phyloP scores from a whole-genome alignment of 257 asterid genomes.

The Ilex aquifolium region DNA sequence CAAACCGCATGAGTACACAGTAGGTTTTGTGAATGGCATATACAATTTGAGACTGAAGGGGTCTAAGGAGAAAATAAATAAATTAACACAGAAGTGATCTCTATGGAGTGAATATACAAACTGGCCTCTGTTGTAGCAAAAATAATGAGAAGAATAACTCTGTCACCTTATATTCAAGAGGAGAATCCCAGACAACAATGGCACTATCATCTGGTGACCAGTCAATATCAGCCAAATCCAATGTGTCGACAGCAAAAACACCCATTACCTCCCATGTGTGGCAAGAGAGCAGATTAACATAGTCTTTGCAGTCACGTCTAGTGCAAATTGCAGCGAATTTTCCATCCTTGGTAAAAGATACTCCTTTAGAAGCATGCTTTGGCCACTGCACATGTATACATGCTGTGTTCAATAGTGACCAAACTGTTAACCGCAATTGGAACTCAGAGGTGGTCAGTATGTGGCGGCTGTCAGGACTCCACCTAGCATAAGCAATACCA shows the following conservation, averaged over 20 bases:
- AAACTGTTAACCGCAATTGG: slow-evolving; percentile 83
- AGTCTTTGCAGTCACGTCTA: slow-evolving; percentile 97
- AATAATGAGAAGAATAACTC: background rate
- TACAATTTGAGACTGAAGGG: no score
- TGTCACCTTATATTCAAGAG: slow-evolving; percentile 88
- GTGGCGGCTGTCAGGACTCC: slow-evolving; percentile 99
- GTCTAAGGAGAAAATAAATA: no score
- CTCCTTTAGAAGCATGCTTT: slow-evolving; percentile 92
- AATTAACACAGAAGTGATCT: no score
- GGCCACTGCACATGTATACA: slow-evolving; percentile 97
- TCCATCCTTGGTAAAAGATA: slow-evolving; percentile 93
- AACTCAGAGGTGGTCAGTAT: slow-evolving; percentile 96
- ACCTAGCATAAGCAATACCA: slow-evolving; percentile 91
- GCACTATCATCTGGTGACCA: slow-evolving; percentile 99
- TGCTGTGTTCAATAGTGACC: slow-evolving; percentile 94
- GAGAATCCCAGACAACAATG: slow-evolving; percentile 94
- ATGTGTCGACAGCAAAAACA: slow-evolving; percentile 89
- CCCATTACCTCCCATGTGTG: slow-evolving; percentile 91
- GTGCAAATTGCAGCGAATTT: slow-evolving; percentile 96
- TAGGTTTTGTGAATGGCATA: no score
- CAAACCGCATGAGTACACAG: no score
- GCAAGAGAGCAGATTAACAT: slow-evolving; percentile 88
- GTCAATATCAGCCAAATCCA: slow-evolving; percentile 92
- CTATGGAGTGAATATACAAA: no score
- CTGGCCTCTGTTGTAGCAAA: background rate